Evolutionary conservation across 2,329 filamentous ascomycete species (phyloP).

Genomic region (Metarhizium anisopliae): DNA sequence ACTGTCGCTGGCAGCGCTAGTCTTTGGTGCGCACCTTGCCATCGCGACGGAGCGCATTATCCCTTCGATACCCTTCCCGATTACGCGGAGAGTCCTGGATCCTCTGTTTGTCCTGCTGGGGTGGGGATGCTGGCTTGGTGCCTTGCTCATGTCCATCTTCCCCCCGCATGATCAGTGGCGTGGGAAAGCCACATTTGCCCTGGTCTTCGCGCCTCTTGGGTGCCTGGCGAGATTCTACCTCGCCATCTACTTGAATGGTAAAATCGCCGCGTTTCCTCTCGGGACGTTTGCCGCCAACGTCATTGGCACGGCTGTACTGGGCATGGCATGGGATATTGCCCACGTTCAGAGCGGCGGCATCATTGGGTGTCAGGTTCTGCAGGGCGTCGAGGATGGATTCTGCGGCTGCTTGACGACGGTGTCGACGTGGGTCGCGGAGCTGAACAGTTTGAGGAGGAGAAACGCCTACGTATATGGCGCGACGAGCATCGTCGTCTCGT

Average conservation of each 20-base stretch:
- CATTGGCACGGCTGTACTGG: slow-evolving; percentile 64
- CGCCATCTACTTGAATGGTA: slow-evolving; percentile 61
- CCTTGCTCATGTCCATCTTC: slow-evolving; percentile 61
- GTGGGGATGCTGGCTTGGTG: slow-evolving; percentile 69
- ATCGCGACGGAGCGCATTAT: slow-evolving; percentile 46
- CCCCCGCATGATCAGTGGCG: slow-evolving; percentile 71
- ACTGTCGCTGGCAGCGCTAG: slow-evolving; percentile 60
- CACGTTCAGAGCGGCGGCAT: slow-evolving; percentile 50
- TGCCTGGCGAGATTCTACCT: slow-evolving; percentile 68
- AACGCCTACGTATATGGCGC: slow-evolving; percentile 60
- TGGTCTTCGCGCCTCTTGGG: slow-evolving; percentile 76
- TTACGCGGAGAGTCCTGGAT: slow-evolving; percentile 56
- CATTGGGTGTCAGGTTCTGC: slow-evolving; percentile 58
- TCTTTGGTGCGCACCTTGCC: slow-evolving; percentile 68
- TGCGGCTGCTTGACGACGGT: slow-evolving; percentile 59
- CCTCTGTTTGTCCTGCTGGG: slow-evolving; percentile 54
- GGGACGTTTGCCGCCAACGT: slow-evolving; percentile 83
- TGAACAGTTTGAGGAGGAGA: slow-evolving; percentile 40
- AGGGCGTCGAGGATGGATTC: slow-evolving; percentile 59
- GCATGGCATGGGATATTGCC: slow-evolving; percentile 70
- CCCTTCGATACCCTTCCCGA: slow-evolving; percentile 49
- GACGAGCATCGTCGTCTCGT: slow-evolving; percentile 48
- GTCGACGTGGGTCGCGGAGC: slow-evolving; percentile 57
- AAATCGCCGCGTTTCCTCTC: slow-evolving; percentile 61
- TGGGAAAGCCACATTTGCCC: slow-evolving; percentile 61